Evolutionary conservation across 2,329 filamentous ascomycete genomes (phyloP).

Genomic region (Pestalotiopsis fici): DNA sequence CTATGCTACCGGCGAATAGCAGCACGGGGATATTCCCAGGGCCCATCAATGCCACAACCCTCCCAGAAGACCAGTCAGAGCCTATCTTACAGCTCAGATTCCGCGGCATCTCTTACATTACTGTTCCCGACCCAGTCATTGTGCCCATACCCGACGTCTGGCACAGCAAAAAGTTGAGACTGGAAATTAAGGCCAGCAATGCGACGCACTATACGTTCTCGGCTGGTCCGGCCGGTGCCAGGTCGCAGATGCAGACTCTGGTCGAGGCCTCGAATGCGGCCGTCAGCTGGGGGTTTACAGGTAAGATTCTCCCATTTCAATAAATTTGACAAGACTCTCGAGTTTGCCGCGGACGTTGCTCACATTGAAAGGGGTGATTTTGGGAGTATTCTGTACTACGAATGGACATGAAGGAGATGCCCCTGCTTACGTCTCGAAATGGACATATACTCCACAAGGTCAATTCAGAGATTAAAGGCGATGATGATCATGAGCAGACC

Average conservation of each 20-base stretch:
- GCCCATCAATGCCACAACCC: constrained; percentile 6
- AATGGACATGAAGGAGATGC: constrained; percentile 44
- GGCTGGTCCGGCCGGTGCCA: constrained; percentile 31
- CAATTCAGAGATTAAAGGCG: constrained; percentile 26
- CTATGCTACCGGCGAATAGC: constrained; percentile 31
- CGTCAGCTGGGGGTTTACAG: constrained; percentile 42
- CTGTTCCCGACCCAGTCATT: constrained; percentile 36
- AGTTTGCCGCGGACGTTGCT: not conserved
- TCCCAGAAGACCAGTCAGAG: constrained; percentile 7
- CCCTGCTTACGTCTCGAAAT: constrained; percentile 44
- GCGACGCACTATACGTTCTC: constrained; percentile 44
- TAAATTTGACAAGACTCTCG: not conserved
- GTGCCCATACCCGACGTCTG: constrained; percentile 40
- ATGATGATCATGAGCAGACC: constrained; percentile 35
- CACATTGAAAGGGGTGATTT: constrained; percentile 36
- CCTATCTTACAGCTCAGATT: constrained; percentile 44
- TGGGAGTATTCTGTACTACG: constrained; percentile 50
- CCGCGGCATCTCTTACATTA: constrained; percentile 40
- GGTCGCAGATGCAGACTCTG: constrained; percentile 31
- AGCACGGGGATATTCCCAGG: constrained; percentile 23
- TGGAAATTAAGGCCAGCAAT: constrained; percentile 45
- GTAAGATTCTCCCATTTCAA: constrained; percentile 21
- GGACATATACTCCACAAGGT: constrained; percentile 39
- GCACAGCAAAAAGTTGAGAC: constrained; percentile 32
- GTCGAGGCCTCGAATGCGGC: constrained; percentile 33